Base-by-base conservation (phyloP, 2,329 filamentous ascomycete genomes). In the Stagonosporopsis vannaccii region DNA sequence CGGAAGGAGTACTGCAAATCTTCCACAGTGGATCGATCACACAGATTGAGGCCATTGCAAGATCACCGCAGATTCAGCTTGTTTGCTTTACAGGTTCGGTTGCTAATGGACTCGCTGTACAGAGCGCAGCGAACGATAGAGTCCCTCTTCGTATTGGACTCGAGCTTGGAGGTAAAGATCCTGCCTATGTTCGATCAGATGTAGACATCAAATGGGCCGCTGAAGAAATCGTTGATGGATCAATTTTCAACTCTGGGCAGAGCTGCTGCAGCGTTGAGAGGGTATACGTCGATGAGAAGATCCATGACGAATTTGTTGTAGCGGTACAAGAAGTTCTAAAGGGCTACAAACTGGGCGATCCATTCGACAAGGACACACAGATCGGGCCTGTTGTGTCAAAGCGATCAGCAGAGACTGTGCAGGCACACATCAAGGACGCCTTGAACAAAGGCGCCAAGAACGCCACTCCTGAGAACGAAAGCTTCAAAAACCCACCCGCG, bases 181-280 rank as follows among this genome's bases (percentile, higher is more conserved):
- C 94, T 4, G 94, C 94, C 22, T 98, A 97, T 71, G 84, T 98
- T 51, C 84, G 94, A 58, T 81, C 81, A 6, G 94, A 98, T 69
- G 92, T 97, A 1, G 92, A 98, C 73, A 78, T 96, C 43, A 86
- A 87, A 43, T 97, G 93, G 94, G 93, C 90, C 0, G 94, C 94
- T 0, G 92, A 90, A 65, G 92, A 97, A 78, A 95, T 98, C 68
- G 92, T 98, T 13, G 94, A 98, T 67, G 94, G 94, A 19, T 89
- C 92, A n/a, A 82, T 98, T 54, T 98, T 98, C 83, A 98, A 98
- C 80, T 97, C 93, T 47, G 94, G 94, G n/a, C 94, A 98, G 81
- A 96, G 92, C 74, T 98, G 94, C 82, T 98, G 94, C 78, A 90
- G 92, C 22, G 83, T 98, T 50, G 94, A 98, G 79, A 85, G 94